phyloP scores from a whole-genome alignment of 306 rosid genomes.

The Boehmeria nivea region DNA sequence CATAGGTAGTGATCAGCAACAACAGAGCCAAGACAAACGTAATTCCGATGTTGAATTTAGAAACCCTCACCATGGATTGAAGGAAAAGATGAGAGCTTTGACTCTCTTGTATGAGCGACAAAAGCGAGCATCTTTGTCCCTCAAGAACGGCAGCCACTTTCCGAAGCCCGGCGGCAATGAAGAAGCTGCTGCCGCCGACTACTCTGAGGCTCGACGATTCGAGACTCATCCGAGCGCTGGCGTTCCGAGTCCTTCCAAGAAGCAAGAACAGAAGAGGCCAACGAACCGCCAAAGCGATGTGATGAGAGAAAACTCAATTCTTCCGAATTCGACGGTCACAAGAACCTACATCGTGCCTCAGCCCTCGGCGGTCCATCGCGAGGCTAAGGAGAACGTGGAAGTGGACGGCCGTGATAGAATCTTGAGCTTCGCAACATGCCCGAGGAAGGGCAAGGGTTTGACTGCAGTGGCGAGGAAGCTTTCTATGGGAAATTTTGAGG shows the following conservation, averaged over 20 bases:
- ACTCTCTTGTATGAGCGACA: constrained; percentile 86
- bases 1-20: not conserved
- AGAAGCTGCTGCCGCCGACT: not conserved
- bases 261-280: constrained; percentile 27
- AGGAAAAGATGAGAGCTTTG: constrained; percentile 79
- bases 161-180: not conserved
- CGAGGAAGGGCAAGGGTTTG: constrained; percentile 28
- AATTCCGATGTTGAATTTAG: constrained; percentile 25
- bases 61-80: constrained; percentile 85
- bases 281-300: constrained; percentile 32
- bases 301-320: constrained; percentile 61
- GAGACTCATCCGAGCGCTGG: constrained; percentile 30
- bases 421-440: constrained; percentile 52
- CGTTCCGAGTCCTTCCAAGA: constrained; percentile 23
- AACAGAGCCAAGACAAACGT: constrained; percentile 25
- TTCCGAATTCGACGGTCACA: constrained; percentile 50
- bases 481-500: constrained; percentile 38
- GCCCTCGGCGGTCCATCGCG: constrained; percentile 30
- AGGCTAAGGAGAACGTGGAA: constrained; percentile 51
- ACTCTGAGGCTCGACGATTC: constrained; percentile 30
- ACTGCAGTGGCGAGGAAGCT: constrained; percentile 62
- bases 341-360: constrained; percentile 62
- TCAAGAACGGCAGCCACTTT: constrained; percentile 33
- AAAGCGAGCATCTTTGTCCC: constrained; percentile 60
- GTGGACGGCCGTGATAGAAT: constrained; percentile 50